phyloP scores from a whole-genome alignment of 305 asterid genomes.

The Lippia alba region DNA sequence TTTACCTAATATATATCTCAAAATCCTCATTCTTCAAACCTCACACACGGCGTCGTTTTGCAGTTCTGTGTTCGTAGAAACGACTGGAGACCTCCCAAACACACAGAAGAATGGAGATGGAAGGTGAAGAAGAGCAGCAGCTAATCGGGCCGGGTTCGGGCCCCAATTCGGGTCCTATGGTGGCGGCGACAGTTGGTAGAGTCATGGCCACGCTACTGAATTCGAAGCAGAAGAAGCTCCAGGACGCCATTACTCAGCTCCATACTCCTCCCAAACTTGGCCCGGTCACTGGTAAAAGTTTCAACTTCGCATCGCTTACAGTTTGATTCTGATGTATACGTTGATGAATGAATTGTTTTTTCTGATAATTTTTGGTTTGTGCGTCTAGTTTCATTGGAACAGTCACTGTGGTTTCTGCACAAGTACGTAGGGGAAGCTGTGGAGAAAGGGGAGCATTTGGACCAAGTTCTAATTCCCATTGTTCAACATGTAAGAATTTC shows the following conservation, averaged over 20 bases:
- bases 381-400: conserved; percentile 67
- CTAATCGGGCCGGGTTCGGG: conserved; percentile 29
- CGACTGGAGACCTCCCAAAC: background rate
- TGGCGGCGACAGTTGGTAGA: conserved; percentile 67
- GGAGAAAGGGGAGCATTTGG: conserved; percentile 65
- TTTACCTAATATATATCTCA: too few species aligned
- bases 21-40: background rate
- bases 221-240: conserved; percentile 77
- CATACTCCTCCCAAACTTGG: conserved; percentile 56
- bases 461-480: conserved; percentile 85
- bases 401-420: conserved; percentile 88
- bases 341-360: background rate
- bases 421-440: conserved; percentile 70
- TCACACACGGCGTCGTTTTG: conserved; percentile 7
- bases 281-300: conserved; percentile 53
- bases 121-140: conserved; percentile 40
- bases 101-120: conserved; percentile 36
- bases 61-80: conserved; percentile 12
- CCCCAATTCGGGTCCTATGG: conserved; percentile 47
- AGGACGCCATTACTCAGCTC: conserved; percentile 64
- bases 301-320: background rate
- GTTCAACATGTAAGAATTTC: conserved; percentile 64
- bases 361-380: conserved; percentile 6
- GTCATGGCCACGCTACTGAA: conserved; percentile 67
- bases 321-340: background rate